Evolutionary conservation across 805 yeast genomes (phyloP).

Genomic region (Barnettozyma pratensis): DNA sequence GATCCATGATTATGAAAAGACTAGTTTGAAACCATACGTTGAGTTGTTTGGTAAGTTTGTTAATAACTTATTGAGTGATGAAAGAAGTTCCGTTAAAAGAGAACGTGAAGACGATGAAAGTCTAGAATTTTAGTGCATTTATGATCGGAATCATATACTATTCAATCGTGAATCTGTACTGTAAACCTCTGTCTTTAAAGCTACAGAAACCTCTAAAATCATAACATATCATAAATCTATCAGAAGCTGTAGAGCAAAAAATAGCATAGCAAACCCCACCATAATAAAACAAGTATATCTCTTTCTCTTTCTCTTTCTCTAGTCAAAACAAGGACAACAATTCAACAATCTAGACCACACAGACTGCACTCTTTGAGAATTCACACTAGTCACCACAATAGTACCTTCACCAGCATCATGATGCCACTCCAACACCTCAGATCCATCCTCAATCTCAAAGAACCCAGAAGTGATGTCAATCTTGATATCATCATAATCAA

Average conservation of each 20-base stretch:
- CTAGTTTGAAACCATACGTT: constrained; percentile 67
- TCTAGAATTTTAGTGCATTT: constrained; percentile 11
- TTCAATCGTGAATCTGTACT: no score
- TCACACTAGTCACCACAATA: constrained; percentile 21
- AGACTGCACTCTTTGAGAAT: background rate
- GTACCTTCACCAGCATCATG: constrained; percentile 44
- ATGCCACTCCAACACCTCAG: constrained; percentile 66
- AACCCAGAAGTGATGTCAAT: constrained; percentile 53
- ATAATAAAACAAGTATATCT: no score
- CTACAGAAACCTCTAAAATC: no score
- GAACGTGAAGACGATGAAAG: constrained; percentile 30
- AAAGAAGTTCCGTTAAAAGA: constrained; percentile 35
- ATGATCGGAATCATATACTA: background rate
- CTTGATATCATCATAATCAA: constrained; percentile 41
- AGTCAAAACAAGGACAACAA: constrained; percentile 8
- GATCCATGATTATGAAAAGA: constrained; percentile 48
- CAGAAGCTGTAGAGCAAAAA: no score
- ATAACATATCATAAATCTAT: no score
- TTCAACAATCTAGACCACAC: background rate
- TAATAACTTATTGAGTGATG: constrained; percentile 49
- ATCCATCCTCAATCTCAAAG: constrained; percentile 44
- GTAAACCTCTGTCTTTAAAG: no score
- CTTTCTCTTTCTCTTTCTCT: background rate
- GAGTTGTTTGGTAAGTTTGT: constrained; percentile 64
- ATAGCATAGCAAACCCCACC: background rate